Conservation (phyloP, 768 basidiomycete genomes). For the Amanita subjunquillea region DNA sequence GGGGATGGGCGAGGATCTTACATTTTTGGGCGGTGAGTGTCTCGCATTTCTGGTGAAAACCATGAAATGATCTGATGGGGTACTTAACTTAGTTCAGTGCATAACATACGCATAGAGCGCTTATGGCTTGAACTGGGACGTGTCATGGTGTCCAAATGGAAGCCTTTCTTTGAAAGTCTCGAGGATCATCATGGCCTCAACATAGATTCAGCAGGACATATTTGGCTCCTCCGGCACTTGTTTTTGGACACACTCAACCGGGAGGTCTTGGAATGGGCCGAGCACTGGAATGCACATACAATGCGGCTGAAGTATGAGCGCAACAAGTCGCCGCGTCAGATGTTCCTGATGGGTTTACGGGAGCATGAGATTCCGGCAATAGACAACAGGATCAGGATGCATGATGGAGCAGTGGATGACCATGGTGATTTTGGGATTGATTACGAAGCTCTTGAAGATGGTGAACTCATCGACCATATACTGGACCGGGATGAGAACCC, state of each 20-base stretch:
- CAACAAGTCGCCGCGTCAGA: slow-evolving; percentile 8
- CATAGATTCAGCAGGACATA: slow-evolving; percentile 13
- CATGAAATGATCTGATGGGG: too few species aligned
- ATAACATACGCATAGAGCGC: slow-evolving; percentile 21
- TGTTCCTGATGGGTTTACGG: slow-evolving; percentile 13
- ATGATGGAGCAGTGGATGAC: slow-evolving; percentile 1
- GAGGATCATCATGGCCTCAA: slow-evolving; percentile 18
- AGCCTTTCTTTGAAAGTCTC: slow-evolving; percentile 18
- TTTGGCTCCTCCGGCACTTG: slow-evolving; percentile 25
- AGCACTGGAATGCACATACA: slow-evolving; percentile 21
- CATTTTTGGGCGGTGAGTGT: too few species aligned
- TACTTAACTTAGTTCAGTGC: slow-evolving; percentile 4
- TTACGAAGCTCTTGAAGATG: slow-evolving; percentile 3
- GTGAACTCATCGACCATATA: background rate
- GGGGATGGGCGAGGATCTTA: slow-evolving; percentile 11
- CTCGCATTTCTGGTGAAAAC: too few species aligned
- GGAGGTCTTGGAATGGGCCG: slow-evolving; percentile 15
- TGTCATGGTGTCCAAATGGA: slow-evolving; percentile 22
- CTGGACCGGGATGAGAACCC: background rate
- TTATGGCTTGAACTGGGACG: slow-evolving; percentile 25
- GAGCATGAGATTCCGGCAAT: background rate
- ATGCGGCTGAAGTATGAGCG: slow-evolving; percentile 7
- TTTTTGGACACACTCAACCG: slow-evolving; percentile 19
- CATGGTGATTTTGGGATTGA: slow-evolving; percentile 7
- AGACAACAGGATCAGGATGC: slow-evolving; percentile 6